A percentile compares a stretch with the other conserved stretches of the same genome.
Evolutionary conservation across 1,139 yeast genomes (phyloP).

Genomic region (Sugiyamaella paludigena): DNA sequence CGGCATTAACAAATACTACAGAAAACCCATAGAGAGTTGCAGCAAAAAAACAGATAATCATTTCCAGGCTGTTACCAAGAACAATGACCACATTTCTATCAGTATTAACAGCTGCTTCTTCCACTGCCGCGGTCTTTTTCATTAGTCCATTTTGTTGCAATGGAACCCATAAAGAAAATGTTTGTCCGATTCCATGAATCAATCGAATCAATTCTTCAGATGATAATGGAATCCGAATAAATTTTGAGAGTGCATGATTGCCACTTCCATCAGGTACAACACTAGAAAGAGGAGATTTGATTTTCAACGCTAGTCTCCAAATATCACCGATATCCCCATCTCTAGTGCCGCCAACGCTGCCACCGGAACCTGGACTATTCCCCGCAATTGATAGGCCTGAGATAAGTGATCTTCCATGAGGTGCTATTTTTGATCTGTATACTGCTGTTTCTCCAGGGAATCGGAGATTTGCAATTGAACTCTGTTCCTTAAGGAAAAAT

Average conservation of each 20-base stretch:
- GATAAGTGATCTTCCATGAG: conserved; percentile 37
- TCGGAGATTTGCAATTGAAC: conserved; percentile 53
- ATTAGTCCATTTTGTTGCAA: neutral
- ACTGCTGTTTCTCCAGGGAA: conserved; percentile 56
- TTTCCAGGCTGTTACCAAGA: conserved; percentile 29
- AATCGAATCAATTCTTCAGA: conserved; percentile 15
- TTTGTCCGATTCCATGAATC: conserved; percentile 19
- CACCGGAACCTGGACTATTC: conserved; percentile 9
- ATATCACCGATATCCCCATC: conserved; percentile 60
- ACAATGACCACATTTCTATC: conserved; percentile 24
- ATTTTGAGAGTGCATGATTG: neutral
- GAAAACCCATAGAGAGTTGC: conserved; percentile 12
- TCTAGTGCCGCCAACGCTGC: conserved; percentile 30
- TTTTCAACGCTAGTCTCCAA: conserved; percentile 41
- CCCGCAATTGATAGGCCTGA: conserved; percentile 56
- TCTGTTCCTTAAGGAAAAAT: conserved; percentile 53
- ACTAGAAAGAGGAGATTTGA: conserved; percentile 4
- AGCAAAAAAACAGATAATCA: conserved; percentile 21
- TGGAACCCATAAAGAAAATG: conserved; percentile 4
- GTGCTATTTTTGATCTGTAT: conserved; percentile 57
- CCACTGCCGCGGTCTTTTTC: neutral
- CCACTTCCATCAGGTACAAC: conserved; percentile 9
- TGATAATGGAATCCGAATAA: conserved; percentile 7
- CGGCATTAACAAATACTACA: conserved; percentile 7
- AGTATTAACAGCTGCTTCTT: neutral